Evolutionary conservation across 768 basidiomycete species (phyloP).

Genomic region (Amanita fuliginea): DNA sequence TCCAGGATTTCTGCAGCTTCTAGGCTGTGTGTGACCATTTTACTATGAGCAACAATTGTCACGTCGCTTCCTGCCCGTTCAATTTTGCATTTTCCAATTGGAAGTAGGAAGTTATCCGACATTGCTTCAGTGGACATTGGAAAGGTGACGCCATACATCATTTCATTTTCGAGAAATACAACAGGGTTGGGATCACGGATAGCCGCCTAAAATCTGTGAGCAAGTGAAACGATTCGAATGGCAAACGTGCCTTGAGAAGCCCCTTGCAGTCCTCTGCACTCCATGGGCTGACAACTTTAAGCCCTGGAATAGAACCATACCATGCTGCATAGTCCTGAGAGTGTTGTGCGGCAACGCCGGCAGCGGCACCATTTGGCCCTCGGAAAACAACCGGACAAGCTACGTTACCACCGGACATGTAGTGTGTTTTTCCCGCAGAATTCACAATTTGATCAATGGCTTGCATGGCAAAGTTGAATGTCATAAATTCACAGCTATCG

Average conservation of each 20-base stretch:
- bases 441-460: constrained; percentile 99
- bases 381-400: constrained; percentile 99
- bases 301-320: constrained; percentile 87
- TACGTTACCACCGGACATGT: constrained; percentile 99
- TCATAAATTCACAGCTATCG: constrained; percentile 96
- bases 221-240: not conserved
- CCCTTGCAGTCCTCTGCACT: constrained; percentile 99
- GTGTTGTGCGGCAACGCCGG: constrained; percentile 95
- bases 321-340: constrained; percentile 97
- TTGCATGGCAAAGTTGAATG: constrained; percentile 99
- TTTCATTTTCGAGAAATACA: constrained; percentile 98
- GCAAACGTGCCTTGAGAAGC: constrained; percentile 68
- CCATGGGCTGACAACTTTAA: constrained; percentile 98
- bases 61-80: constrained; percentile 89
- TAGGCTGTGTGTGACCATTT: constrained; percentile 92
- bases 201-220: constrained; percentile 47
- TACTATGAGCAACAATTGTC: constrained; percentile 95
- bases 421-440: constrained; percentile 99
- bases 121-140: constrained; percentile 92
- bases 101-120: constrained; percentile 90
- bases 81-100: constrained; percentile 96
- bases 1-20: constrained; percentile 90
- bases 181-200: constrained; percentile 98
- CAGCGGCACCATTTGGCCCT: constrained; percentile 96
- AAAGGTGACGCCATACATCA: constrained; percentile 96